phyloP scores from a whole-genome alignment of 352 stramenopile genomes.

The Phytopythium kandeliae region DNA sequence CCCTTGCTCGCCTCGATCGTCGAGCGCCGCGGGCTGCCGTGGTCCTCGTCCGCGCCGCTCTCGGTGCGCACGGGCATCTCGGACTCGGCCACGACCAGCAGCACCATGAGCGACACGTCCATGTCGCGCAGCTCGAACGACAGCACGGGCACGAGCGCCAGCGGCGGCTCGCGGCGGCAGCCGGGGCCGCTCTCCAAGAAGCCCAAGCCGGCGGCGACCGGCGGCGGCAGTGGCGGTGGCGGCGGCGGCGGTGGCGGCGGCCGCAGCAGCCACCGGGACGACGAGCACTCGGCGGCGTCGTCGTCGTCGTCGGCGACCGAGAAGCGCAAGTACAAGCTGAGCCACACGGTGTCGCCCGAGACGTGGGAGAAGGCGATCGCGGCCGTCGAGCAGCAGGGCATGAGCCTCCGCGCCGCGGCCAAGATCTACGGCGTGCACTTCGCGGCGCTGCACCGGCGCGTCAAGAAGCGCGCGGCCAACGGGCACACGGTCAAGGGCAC shows the following conservation, averaged over 20 bases:
- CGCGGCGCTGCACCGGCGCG: slow-evolving; percentile 32
- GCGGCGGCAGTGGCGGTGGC: too few species aligned
- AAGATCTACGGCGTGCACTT: slow-evolving; percentile 41
- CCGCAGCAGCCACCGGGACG: neutral
- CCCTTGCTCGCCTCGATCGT: neutral
- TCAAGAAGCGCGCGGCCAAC: slow-evolving; percentile 32
- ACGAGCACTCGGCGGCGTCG: neutral
- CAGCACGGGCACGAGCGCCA: slow-evolving; percentile 2
- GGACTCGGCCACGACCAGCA: neutral
- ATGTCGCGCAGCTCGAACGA: neutral
- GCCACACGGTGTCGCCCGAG: slow-evolving; percentile 34
- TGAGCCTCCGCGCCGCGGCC: slow-evolving; percentile 34
- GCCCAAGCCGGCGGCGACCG: too few species aligned
- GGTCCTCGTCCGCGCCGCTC: neutral
- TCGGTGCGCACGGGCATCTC: neutral
- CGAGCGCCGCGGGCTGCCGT: neutral
- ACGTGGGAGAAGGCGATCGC: slow-evolving; percentile 45
- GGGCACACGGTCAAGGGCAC: slow-evolving; percentile 3
- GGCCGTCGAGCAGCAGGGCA: slow-evolving; percentile 36
- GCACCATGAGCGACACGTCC: neutral
- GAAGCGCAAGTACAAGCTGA: slow-evolving; percentile 33
- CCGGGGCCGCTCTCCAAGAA: neutral
- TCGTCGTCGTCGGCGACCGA: slow-evolving; percentile 7
- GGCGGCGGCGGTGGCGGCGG: too few species aligned
- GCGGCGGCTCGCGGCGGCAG: too few species aligned